A percentile compares a stretch with the other conserved stretches of the same genome.
Conservation (phyloP, 2,329 filamentous ascomycete genomes). For the Scedosporium minutisporum region DNA sequence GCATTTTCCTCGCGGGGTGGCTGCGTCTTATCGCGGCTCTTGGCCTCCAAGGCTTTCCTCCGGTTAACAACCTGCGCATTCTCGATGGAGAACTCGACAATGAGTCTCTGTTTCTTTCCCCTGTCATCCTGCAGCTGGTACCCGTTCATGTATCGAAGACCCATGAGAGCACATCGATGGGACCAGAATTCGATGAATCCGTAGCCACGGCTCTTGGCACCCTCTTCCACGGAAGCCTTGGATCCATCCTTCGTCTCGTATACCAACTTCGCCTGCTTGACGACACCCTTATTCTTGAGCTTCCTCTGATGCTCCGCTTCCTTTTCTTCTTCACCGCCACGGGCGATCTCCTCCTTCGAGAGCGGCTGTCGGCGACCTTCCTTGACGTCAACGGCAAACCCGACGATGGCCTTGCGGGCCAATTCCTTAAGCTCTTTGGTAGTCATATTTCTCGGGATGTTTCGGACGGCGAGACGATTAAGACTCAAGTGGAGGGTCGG, state of each 20-base stretch:
- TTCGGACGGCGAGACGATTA: slow-evolving; percentile 83
- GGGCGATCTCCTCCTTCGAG: slow-evolving; percentile 78
- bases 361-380: slow-evolving; percentile 64
- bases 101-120: slow-evolving; percentile 78
- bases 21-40: background rate
- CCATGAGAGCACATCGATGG: slow-evolving; percentile 91
- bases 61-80: slow-evolving; percentile 92
- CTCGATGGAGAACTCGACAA: slow-evolving; percentile 96
- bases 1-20: background rate
- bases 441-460: slow-evolving; percentile 72
- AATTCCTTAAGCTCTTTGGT: slow-evolving; percentile 87
- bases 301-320: slow-evolving; percentile 73
- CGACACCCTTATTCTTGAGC: slow-evolving; percentile 72
- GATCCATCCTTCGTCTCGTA: slow-evolving; percentile 80
- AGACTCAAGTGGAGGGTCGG: slow-evolving; percentile 81
- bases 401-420: slow-evolving; percentile 84
- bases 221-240: slow-evolving; percentile 69
- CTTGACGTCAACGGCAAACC: slow-evolving; percentile 86
- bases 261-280: slow-evolving; percentile 88
- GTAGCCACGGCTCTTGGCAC: slow-evolving; percentile 81
- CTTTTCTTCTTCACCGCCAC: slow-evolving; percentile 71
- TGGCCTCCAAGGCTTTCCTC: slow-evolving; percentile 33
- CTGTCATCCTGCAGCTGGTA: slow-evolving; percentile 47
- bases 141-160: slow-evolving; percentile 85
- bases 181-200: slow-evolving; percentile 96